Conservation (phyloP, 2,329 filamentous ascomycete genomes). For the Penicillium sp. region DNA sequence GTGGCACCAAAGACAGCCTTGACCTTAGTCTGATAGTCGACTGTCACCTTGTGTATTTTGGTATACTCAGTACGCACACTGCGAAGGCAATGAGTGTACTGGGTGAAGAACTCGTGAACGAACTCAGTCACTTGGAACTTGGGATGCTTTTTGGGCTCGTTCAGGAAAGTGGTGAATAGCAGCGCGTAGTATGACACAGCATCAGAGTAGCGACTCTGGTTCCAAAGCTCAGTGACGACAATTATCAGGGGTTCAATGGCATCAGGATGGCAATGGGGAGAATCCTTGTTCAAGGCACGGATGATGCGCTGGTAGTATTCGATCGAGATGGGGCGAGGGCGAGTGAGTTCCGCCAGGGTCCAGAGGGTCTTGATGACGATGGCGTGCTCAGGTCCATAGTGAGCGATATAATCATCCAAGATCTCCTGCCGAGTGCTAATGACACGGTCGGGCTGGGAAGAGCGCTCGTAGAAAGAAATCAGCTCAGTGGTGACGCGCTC, state of each 20-base stretch:
- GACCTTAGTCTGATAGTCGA: slow-evolving; percentile 41
- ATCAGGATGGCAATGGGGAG: slow-evolving; percentile 39
- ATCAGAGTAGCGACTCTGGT: slow-evolving; percentile 44
- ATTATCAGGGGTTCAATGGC: slow-evolving; percentile 45
- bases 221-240: slow-evolving; percentile 45
- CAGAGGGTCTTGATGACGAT: slow-evolving; percentile 44
- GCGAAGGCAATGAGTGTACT: slow-evolving; percentile 43
- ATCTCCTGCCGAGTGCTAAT: slow-evolving; percentile 46
- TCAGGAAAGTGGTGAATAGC: slow-evolving; percentile 45
- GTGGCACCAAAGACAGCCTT: slow-evolving; percentile 41
- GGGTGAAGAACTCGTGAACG: slow-evolving; percentile 38
- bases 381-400: slow-evolving; percentile 40
- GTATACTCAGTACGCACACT: slow-evolving; percentile 36
- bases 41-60: slow-evolving; percentile 39
- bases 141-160: slow-evolving; percentile 36
- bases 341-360: slow-evolving; percentile 42
- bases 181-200: slow-evolving; percentile 40
- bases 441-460: slow-evolving; percentile 39
- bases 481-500: slow-evolving; percentile 36
- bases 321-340: slow-evolving; percentile 42
- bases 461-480: slow-evolving; percentile 36
- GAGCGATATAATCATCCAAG: slow-evolving; percentile 42
- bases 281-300: slow-evolving; percentile 43
- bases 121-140: slow-evolving; percentile 42
- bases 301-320: slow-evolving; percentile 47